Evolutionary conservation across 306 rosid species (phyloP), one percentile per base, ranked within the genome.

Genomic region (Hippophae gyantsensis): DNA sequence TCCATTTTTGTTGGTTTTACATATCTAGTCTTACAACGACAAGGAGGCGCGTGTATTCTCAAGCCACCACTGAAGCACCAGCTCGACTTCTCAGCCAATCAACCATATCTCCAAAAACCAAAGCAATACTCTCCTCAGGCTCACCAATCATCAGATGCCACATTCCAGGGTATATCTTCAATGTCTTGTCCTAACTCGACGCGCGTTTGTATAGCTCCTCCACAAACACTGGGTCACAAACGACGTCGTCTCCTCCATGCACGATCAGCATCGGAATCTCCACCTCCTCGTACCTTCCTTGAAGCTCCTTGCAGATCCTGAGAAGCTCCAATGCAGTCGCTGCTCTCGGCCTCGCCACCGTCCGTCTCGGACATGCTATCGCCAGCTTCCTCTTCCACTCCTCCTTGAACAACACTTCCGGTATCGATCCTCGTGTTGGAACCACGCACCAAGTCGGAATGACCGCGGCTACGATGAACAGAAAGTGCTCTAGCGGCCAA

Each of bases 131-230:
- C 67, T 92, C 86, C 26, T 70, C 65, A 0, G 83, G 26, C 26
- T 92, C 99, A 0, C 99, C 96, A 11, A 75, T 6, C 68, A 92
- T 48, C 81, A 88, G 99, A 60, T 92, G 96, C 93, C 93, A 92
- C 99, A 92, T 80, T 7, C 80, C 95, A 0, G 74, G 82, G 53
- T 83, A 77, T 32, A 92, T 70, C 77, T 80, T 80, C 62, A 88
- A 67, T 72, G 93, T 92, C 82, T 88, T 92, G 57, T 92, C 99
- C 75, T 74, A 66, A 58, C 96, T 86, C 38, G 77, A 69, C 48
- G 96, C 86, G 65, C 95, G 95, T 47, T 66, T 43, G 65, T 80
- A 38, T 10, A 92, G 66, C 55, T 88, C 98, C 73, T 80, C 71
- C 62, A 64, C 90, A 53, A 96, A 88, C 9, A 78, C 86, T 10